Percentiles rank a stretch among this genome's conserved stretches.
Conservation (phyloP, 805 yeast species). For the Yarrowia sp. region DNA sequence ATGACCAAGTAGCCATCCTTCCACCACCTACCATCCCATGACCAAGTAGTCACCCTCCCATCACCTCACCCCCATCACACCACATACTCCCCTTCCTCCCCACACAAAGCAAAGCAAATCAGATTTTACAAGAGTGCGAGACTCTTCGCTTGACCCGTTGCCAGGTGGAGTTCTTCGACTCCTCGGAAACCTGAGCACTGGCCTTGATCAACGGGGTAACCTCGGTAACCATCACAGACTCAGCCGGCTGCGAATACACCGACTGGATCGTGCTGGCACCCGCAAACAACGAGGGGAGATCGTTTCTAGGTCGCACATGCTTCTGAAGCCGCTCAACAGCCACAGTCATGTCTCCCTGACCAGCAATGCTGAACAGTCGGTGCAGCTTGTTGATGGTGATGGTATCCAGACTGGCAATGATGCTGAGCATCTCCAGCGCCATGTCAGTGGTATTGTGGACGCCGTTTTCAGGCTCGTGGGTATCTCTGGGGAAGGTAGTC, state of each 20-base stretch:
- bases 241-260: slow-evolving; percentile 12
- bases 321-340: slow-evolving; percentile 17
- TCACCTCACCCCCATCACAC: too few species aligned
- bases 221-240: not conserved
- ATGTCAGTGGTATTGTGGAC: slow-evolving; percentile 6
- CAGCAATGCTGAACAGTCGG: slow-evolving; percentile 24
- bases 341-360: slow-evolving; percentile 12
- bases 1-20: too few species aligned
- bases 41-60: too few species aligned
- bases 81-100: not conserved
- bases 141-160: slow-evolving; percentile 14
- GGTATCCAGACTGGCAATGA: slow-evolving; percentile 25
- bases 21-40: too few species aligned
- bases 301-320: not conserved
- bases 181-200: not conserved
- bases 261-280: slow-evolving; percentile 2
- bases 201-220: not conserved
- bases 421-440: slow-evolving; percentile 27
- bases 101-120: slow-evolving; percentile 12
- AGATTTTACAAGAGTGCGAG: slow-evolving; percentile 31
- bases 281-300: slow-evolving; percentile 6
- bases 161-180: slow-evolving; percentile 12
- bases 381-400: slow-evolving; percentile 24
- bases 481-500: slow-evolving; percentile 29
- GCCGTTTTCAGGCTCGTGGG: not conserved